Base-by-base conservation (phyloP, 805 yeast species). In the Barnettozyma vustinii region DNA sequence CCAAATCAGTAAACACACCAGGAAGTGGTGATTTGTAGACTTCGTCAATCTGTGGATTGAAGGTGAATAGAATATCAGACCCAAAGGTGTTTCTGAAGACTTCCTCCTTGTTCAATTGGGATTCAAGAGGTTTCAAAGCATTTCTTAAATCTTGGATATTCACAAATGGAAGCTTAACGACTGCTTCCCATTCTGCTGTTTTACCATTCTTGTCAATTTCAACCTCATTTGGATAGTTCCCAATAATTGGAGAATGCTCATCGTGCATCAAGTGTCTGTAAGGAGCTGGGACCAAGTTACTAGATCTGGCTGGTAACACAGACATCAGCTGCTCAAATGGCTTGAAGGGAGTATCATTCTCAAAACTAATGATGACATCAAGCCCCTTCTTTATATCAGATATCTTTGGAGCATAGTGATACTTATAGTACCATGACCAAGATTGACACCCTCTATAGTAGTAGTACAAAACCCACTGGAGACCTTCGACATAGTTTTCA, bases 281-380 rank as follows among this genome's bases (percentile, higher is more conserved):
- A 18, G 80, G 80, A 8, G 73, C 64, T 1, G 99, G 98, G 61
- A 94, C 81, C 56, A 94, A 76, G 42, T 74, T 72, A 47, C 78
- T 80, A 4, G 97, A 90, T 72, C 97, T 81, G 20, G 92, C 96
- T 1, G 99, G 99, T 56, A 94, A 73, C 20, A 94, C 99, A 18
- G 96, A 92, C 99, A 92, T 94, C 59, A 94, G 76, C 70, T 94
- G 99, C 65, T 94, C 92, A 66, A 88, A 92, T 10, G 99, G 99
- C 52, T 73, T 79, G 71, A 94, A 89, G 0, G 99, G 99, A 5
- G 64, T 64, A 7, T 96, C 91, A 55, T 73, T 65, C 15, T 83
- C 81, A 58, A 91, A 90, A 32, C 72, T 64, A 50, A 87, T 74
- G 51, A 76, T 69, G 47, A 79, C 77, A 43, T 82, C 77, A 47